These are phyloP conservation scores for Exserohilum rostratum DNA, from an alignment of 2,329 filamentous ascomycete genomes.

Conservation along the genomic window DNA sequence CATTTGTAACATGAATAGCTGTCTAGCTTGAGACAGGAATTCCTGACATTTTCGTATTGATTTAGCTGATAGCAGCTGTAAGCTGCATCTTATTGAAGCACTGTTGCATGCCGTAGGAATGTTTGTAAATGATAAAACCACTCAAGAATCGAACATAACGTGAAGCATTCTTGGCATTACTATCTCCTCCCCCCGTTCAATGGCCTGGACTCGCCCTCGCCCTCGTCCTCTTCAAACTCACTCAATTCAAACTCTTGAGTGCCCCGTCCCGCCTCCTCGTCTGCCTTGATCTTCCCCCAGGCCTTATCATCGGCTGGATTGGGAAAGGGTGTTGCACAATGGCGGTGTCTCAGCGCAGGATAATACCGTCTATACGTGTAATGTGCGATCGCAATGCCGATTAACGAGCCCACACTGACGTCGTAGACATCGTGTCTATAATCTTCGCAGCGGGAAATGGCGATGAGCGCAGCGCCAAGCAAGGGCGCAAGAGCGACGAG, in stretches of 20 bases:
- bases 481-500: slow-evolving; percentile 62
- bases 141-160: too few species aligned
- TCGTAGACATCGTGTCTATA: slow-evolving; percentile 70
- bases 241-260: slow-evolving; percentile 46
- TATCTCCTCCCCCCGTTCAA: slow-evolving; percentile 28
- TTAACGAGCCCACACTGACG: slow-evolving; percentile 60
- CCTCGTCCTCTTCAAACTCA: slow-evolving; percentile 39
- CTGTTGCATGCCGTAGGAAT: too few species aligned
- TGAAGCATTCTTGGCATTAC: too few species aligned
- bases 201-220: slow-evolving; percentile 27
- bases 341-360: slow-evolving; percentile 56
- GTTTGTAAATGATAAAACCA: too few species aligned
- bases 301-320: slow-evolving; percentile 44
- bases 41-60: too few species aligned
- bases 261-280: slow-evolving; percentile 50
- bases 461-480: slow-evolving; percentile 64
- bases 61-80: too few species aligned
- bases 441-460: slow-evolving; percentile 66
- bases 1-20: too few species aligned
- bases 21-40: too few species aligned
- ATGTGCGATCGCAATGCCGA: slow-evolving; percentile 62
- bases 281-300: slow-evolving; percentile 52
- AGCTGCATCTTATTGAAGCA: too few species aligned
- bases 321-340: slow-evolving; percentile 60
- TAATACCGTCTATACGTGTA: slow-evolving; percentile 68